A percentile compares a stretch with the other conserved stretches of the same genome.
phyloP scores from a whole-genome alignment of 2,329 filamentous ascomycete species.

The Myriosclerotinia duriaeana region DNA sequence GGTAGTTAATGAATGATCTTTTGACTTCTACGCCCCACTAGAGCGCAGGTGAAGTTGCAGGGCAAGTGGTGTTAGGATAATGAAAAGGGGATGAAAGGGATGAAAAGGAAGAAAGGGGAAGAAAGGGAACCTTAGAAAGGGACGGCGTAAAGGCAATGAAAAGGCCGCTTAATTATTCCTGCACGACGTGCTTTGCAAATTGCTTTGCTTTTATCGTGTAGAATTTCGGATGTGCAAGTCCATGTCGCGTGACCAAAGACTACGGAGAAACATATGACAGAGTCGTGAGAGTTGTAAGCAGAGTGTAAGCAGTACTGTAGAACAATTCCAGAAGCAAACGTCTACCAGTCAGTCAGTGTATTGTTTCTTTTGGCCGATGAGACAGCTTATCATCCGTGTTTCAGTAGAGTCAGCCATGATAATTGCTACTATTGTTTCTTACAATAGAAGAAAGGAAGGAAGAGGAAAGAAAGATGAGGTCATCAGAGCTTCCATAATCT shows the following conservation, averaged over 20 bases:
- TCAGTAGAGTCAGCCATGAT: neutral
- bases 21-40: conserved; percentile 22
- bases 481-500: conserved; percentile 4
- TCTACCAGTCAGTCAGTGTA: no score
- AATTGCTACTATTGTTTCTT: neutral
- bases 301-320: neutral
- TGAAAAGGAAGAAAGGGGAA: neutral
- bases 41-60: conserved; percentile 8
- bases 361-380: neutral
- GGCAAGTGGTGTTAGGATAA: neutral
- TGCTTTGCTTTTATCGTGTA: conserved; percentile 1
- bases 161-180: conserved; percentile 6
- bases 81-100: no score
- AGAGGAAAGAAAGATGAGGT: neutral
- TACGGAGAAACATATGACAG: neutral
- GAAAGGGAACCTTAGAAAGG: neutral
- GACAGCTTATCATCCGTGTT: conserved; percentile 12
- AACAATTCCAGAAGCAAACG: conserved; percentile 9
- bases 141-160: neutral
- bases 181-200: neutral
- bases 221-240: conserved; percentile 5
- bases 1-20: conserved; percentile 10
- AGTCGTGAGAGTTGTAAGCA: neutral
- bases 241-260: neutral
- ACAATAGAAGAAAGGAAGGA: neutral